Conservation (phyloP, 2,329 filamentous ascomycete genomes). For the Arthrobotrys sinensis region DNA sequence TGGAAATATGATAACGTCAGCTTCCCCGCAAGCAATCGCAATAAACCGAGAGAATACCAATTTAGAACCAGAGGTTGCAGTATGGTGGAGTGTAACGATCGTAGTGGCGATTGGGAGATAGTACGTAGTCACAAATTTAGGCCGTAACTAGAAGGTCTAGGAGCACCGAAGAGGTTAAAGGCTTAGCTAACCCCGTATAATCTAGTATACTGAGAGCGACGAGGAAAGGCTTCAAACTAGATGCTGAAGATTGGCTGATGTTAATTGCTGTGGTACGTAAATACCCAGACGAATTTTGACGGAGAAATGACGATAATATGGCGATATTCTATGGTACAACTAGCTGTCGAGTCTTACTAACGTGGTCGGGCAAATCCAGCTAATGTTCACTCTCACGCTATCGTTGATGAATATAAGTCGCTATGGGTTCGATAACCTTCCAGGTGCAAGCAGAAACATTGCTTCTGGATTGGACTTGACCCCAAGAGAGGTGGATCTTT, state of each 20-base stretch:
- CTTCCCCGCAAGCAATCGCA: background rate
- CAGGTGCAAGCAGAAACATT: background rate
- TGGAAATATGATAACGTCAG: background rate
- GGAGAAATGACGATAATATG: too few species aligned
- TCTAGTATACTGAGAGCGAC: constrained; percentile 25
- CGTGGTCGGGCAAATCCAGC: background rate
- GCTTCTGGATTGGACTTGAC: constrained; percentile 5
- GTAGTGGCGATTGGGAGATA: constrained; percentile 20
- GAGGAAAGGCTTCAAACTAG: constrained; percentile 24
- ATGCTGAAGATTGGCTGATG: constrained; percentile 43
- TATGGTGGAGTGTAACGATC: constrained; percentile 43
- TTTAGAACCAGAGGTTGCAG: constrained; percentile 12
- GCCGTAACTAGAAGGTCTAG: background rate
- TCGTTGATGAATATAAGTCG: constrained; percentile 38
- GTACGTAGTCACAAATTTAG: background rate
- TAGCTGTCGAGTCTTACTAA: constrained; percentile 1
- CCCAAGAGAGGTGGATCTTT: background rate
- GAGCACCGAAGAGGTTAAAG: too few species aligned
- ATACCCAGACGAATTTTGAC: background rate
- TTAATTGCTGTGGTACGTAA: constrained; percentile 34
- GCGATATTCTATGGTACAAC: too few species aligned
- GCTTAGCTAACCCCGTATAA: constrained; percentile 4
- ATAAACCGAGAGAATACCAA: constrained; percentile 1
- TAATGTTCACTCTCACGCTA: constrained; percentile 29
- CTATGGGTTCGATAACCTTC: constrained; percentile 14